Base-by-base conservation (phyloP, 2,329 filamentous ascomycete species). In the Bipolaris cookei region DNA sequence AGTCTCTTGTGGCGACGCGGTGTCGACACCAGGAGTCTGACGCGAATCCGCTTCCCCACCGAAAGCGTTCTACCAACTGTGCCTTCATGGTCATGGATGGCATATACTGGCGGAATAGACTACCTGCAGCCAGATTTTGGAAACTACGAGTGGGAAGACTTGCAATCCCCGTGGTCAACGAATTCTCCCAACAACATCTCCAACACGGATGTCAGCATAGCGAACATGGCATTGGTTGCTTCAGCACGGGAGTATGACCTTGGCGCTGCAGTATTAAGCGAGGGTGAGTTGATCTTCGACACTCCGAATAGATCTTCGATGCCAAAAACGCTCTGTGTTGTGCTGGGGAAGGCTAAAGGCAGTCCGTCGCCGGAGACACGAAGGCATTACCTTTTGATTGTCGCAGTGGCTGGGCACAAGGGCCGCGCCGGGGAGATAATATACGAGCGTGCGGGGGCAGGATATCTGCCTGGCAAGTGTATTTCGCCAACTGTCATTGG, bases 1-100 rank as follows among this genome's bases (percentile, higher is more conserved):
- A 62, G 56, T 14, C 50, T 62, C 4, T 34, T 62, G 0, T 62
- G 56, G 59, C 25, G 37, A 4, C 59, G 59, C 8, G 53, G 52
- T 1, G 5, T 6, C 4, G 56, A 54, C 6, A 51, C 35, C 1
- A 1, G 11, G 10, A 44, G 34, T 7, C 21, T 65, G 13, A 6
- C 4, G 0, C 42, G 45, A 3, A 63, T 63, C 8, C 16, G 28
- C 0, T 56, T 64, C 30, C 51, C 60, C 5, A 16, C 30, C 13
- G 18, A 41, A 1, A 35, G 18, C 3, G 44, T 41, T 18, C 23
- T 35, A 1, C 20, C 52, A 4, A 45, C 7, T 1, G 56, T 60
- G 1, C 60, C 58, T 16, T 58, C 58, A 1, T 65, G 63, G 63
- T 62, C 58, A 5, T 63, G 63, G 61, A 65, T 63, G 63, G 55